A percentile compares a stretch with the other conserved stretches of the same genome.
These are phyloP conservation scores for Suhomyces canberraensis DNA, from an alignment of 805 yeast species.

Conservation along the genomic window DNA sequence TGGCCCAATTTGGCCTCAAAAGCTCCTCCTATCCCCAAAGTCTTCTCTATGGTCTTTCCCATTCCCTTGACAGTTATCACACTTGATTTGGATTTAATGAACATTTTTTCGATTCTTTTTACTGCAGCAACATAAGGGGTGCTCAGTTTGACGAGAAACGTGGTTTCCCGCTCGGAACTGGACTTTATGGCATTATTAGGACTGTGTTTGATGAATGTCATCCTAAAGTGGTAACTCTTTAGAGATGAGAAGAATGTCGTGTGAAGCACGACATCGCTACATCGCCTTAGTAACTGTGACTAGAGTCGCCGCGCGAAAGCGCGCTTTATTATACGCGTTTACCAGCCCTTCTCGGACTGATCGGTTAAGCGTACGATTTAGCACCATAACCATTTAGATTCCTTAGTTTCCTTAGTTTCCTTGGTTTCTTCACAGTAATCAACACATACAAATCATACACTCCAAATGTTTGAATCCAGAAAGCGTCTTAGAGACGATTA, in stretches of 20 bases:
- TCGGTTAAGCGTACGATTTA: too few relatives aligned
- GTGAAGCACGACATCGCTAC: too few relatives aligned
- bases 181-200: slow-evolving; percentile 43
- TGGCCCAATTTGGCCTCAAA: slow-evolving; percentile 50
- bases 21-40: slow-evolving; percentile 58
- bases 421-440: too few relatives aligned
- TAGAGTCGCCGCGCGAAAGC: too few relatives aligned
- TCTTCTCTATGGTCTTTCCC: slow-evolving; percentile 66
- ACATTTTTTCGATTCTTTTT: slow-evolving; percentile 56
- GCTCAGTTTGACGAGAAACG: slow-evolving; percentile 54
- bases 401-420: too few relatives aligned
- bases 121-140: slow-evolving; percentile 76
- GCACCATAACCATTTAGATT: too few relatives aligned
- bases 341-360: too few relatives aligned
- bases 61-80: slow-evolving; percentile 65
- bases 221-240: not conserved
- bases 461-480: slow-evolving; percentile 5
- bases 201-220: slow-evolving; percentile 47
- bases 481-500: slow-evolving; percentile 15
- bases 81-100: slow-evolving; percentile 37
- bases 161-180: slow-evolving; percentile 43
- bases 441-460: too few relatives aligned
- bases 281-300: too few relatives aligned
- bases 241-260: slow-evolving; percentile 1
- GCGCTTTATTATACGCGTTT: too few relatives aligned